Evolutionary conservation across 441 rosid species (phyloP).

Genomic region (Sinapis alba): DNA sequence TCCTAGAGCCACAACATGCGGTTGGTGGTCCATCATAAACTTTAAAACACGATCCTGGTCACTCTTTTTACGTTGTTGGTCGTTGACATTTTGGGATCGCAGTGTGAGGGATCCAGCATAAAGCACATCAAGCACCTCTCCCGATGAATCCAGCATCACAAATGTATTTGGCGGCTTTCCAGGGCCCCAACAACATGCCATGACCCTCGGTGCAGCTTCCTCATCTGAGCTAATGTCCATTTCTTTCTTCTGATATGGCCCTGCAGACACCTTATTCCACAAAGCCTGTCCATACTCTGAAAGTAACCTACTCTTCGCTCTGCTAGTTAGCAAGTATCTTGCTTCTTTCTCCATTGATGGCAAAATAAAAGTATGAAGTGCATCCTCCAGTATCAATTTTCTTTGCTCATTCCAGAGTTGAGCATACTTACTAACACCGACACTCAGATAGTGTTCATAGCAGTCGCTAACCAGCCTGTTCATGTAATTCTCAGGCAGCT

Average conservation of each 20-base stretch:
- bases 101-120: not conserved
- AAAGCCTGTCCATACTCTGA: constrained; percentile 70
- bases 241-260: constrained; percentile 79
- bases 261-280: constrained; percentile 85
- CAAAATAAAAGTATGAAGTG: constrained; percentile 62
- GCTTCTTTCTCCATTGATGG: constrained; percentile 95
- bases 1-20: constrained; percentile 8
- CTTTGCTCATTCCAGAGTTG: constrained; percentile 94
- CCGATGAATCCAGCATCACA: constrained; percentile 89
- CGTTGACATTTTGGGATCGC: not conserved
- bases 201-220: constrained; percentile 83
- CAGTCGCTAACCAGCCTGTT: constrained; percentile 51
- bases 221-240: constrained; percentile 49
- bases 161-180: constrained; percentile 84
- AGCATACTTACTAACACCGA: constrained; percentile 84
- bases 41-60: not conserved
- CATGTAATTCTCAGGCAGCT: constrained; percentile 60
- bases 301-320: constrained; percentile 70
- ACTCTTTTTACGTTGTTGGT: not conserved
- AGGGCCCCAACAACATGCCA: constrained; percentile 97
- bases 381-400: constrained; percentile 68
- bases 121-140: constrained; percentile 45
- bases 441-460: constrained; percentile 61
- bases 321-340: constrained; percentile 61
- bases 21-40: constrained; percentile 5